A percentile compares a stretch with the other conserved stretches of the same genome.
These are phyloP conservation scores for Moesziomyces aphidis DNA, from an alignment of 1,284 basidiomycete species.

Conservation along the genomic window DNA sequence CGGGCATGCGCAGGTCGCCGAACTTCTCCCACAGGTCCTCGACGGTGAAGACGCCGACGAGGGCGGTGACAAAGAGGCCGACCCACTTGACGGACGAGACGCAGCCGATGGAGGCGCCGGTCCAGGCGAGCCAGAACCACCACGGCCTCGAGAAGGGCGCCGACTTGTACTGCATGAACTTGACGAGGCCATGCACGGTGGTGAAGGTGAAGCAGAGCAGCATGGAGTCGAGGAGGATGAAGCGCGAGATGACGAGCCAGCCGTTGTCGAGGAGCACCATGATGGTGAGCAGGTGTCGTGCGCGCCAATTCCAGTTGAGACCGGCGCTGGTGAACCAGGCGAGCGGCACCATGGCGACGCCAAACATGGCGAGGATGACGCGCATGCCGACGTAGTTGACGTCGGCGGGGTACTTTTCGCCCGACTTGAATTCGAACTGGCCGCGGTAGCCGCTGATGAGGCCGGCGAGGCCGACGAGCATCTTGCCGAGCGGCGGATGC, in stretches of 20 bases:
- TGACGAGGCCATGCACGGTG: conserved; percentile 92
- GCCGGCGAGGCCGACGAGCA: conserved; percentile 95
- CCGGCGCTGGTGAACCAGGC: conserved; percentile 98
- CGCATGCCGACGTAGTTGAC: conserved; percentile 96
- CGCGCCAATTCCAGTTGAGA: conserved; percentile 88
- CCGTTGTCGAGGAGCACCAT: conserved; percentile 93
- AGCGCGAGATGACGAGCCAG: conserved; percentile 95
- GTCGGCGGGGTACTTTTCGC: conserved; percentile 81
- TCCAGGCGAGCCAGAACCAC: conserved; percentile 94
- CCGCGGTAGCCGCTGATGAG: conserved; percentile 92
- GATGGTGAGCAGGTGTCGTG: conserved; percentile 89
- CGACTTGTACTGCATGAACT: conserved; percentile 92
- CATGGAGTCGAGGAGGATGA: conserved; percentile 98
- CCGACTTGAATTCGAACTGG: conserved; percentile 93
- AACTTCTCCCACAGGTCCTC: conserved; percentile 99
- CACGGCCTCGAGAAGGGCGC: conserved; percentile 90
- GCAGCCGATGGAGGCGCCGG: conserved; percentile 91
- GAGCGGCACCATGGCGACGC: conserved; percentile 93
- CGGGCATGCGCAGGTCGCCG: conserved; percentile 91
- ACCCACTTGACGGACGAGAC: conserved; percentile 98
- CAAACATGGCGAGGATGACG: conserved; percentile 91
- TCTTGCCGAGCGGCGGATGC: conserved; percentile 98
- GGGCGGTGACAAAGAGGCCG: conserved; percentile 91
- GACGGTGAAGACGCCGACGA: conserved; percentile 95
- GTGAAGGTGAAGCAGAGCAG: conserved; percentile 97